Percentiles rank a stretch among this genome's conserved stretches.
phyloP scores from a whole-genome alignment of 495 filamentous ascomycete species.

The Eremomyces bilateralis region DNA sequence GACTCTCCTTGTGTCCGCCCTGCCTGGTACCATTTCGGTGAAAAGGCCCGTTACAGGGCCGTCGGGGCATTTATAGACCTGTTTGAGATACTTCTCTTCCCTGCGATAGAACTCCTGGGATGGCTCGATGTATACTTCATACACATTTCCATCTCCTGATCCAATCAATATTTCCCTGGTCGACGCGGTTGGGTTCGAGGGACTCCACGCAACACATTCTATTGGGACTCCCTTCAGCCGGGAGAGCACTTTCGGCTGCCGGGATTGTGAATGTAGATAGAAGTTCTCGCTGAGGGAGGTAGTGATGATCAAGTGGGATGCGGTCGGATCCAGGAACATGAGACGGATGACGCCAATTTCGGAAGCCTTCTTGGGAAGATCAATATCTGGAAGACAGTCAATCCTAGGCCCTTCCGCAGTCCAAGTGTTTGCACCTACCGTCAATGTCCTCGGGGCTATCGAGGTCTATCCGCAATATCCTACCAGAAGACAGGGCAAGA shows the following conservation, averaged over 20 bases:
- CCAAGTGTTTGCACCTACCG: slow-evolving; percentile 28
- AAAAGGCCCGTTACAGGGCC: slow-evolving; percentile 62
- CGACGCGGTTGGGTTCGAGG: slow-evolving; percentile 82
- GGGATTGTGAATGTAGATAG: slow-evolving; percentile 88
- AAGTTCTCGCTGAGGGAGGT: slow-evolving; percentile 89
- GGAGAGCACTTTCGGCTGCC: slow-evolving; percentile 61
- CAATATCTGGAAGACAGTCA: slow-evolving; percentile 76
- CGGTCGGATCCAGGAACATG: slow-evolving; percentile 93
- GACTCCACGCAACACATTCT: slow-evolving; percentile 87
- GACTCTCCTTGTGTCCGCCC: slow-evolving; percentile 44
- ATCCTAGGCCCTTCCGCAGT: not conserved
- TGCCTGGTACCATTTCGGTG: slow-evolving; percentile 37
- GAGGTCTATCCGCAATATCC: slow-evolving; percentile 82
- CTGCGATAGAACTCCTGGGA: slow-evolving; percentile 81
- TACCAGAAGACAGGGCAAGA: slow-evolving; percentile 66
- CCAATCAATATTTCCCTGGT: slow-evolving; percentile 92
- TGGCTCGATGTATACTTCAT: slow-evolving; percentile 89
- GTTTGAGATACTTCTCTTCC: slow-evolving; percentile 78
- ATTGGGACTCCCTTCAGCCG: slow-evolving; percentile 69
- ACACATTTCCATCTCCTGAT: slow-evolving; percentile 76
- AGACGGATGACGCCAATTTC: slow-evolving; percentile 79
- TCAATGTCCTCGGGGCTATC: slow-evolving; percentile 89
- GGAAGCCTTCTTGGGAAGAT: slow-evolving; percentile 79
- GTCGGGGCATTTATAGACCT: slow-evolving; percentile 56
- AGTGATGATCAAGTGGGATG: slow-evolving; percentile 79